phyloP scores from a whole-genome alignment of 2,329 filamentous ascomycete species.

The Clonostachys rhizophaga region DNA sequence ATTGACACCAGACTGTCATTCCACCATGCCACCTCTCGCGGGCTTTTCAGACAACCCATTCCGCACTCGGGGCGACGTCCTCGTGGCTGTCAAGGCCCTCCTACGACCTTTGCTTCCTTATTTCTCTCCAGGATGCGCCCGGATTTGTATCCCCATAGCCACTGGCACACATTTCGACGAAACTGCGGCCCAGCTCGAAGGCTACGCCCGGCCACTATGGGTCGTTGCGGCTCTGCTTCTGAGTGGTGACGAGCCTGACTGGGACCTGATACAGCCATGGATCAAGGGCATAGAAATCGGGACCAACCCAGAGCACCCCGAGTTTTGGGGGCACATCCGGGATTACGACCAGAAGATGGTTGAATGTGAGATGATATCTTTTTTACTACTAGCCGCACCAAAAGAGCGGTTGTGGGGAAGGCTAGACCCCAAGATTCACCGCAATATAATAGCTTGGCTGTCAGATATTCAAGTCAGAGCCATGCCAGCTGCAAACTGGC shows the following conservation, averaged over 20 bases:
- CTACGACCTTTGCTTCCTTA: slow-evolving; percentile 22
- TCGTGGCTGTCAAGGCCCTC: slow-evolving; percentile 24
- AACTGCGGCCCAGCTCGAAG: slow-evolving; percentile 36
- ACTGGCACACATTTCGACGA: slow-evolving; percentile 38
- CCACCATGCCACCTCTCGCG: slow-evolving; percentile 24
- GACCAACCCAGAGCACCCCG: slow-evolving; percentile 17
- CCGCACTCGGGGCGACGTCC: slow-evolving; percentile 23
- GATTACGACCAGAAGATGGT: slow-evolving; percentile 48
- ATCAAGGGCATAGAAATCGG: slow-evolving; percentile 20
- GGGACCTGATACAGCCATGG: slow-evolving; percentile 12
- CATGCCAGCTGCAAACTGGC: slow-evolving; percentile 45
- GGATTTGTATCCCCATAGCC: slow-evolving; percentile 25
- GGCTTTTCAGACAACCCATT: slow-evolving; percentile 37
- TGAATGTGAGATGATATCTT: slow-evolving; percentile 45
- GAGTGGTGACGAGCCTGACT: neutral
- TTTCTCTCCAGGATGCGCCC: slow-evolving; percentile 23
- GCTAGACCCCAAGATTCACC: neutral
- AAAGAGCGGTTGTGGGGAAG: slow-evolving; percentile 20
- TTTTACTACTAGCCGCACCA: slow-evolving; percentile 38
- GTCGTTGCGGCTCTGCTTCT: slow-evolving; percentile 17
- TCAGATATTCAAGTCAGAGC: slow-evolving; percentile 32
- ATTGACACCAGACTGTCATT: neutral
- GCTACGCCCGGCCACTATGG: slow-evolving; percentile 34
- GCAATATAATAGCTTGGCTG: slow-evolving; percentile 29
- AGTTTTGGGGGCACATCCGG: slow-evolving; percentile 42